Conservation (phyloP, 2,329 filamentous ascomycete genomes). For the Fusarium continuum region DNA sequence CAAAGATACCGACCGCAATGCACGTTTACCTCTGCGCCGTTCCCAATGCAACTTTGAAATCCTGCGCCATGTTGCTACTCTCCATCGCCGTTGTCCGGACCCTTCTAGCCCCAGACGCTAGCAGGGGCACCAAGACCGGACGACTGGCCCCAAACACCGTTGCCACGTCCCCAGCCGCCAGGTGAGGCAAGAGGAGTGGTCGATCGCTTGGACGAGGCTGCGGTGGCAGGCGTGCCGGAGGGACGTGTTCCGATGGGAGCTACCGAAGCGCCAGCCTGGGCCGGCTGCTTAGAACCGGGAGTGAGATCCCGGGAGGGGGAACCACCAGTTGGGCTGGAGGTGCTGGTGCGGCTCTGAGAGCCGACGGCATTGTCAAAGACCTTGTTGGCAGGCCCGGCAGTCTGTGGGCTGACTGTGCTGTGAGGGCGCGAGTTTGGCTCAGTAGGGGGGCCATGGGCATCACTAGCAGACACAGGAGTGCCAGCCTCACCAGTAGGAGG, state of each 20-base stretch:
- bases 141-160: slow-evolving; percentile 85
- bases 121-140: slow-evolving; percentile 86
- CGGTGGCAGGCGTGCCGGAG: slow-evolving; percentile 61
- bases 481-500: slow-evolving; percentile 51
- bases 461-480: slow-evolving; percentile 53
- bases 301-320: slow-evolving; percentile 77
- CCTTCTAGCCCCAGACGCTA: slow-evolving; percentile 85
- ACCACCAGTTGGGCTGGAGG: slow-evolving; percentile 80
- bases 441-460: slow-evolving; percentile 60
- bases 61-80: slow-evolving; percentile 17
- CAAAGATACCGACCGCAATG: slow-evolving; percentile 37
- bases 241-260: slow-evolving; percentile 95
- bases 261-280: slow-evolving; percentile 70
- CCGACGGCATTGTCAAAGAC: slow-evolving; percentile 67
- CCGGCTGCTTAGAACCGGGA: slow-evolving; percentile 62
- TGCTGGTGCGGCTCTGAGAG: slow-evolving; percentile 78
- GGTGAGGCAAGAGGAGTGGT: slow-evolving; percentile 94
- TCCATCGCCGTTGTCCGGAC: not conserved
- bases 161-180: slow-evolving; percentile 80
- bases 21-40: slow-evolving; percentile 42
- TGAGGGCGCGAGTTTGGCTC: slow-evolving; percentile 73
- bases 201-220: slow-evolving; percentile 74
- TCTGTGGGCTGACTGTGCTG: slow-evolving; percentile 85
- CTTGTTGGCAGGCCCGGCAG: slow-evolving; percentile 63
- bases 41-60: slow-evolving; percentile 41